Evolutionary conservation across 2,329 filamentous ascomycete species (phyloP), one percentile per base, ranked within the genome.

Genomic region (Thelonectria discophora): DNA sequence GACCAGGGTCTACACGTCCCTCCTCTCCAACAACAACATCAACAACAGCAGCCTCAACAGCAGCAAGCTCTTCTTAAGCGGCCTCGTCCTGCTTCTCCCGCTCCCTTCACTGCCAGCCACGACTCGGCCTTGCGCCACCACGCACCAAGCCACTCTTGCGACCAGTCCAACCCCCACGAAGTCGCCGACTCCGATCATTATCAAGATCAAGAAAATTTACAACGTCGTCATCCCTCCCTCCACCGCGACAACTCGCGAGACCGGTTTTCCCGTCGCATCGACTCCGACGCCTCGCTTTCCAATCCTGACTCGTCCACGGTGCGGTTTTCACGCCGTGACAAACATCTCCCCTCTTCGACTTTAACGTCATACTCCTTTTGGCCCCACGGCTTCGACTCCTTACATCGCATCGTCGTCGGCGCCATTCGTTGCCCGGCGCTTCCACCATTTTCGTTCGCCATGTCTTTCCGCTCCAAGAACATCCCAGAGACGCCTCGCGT

Each of bases 401-500:
- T 86, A 50, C 79, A 77, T 63, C 85, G 80, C 62, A 78, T 82
- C 64, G 72, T 89, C 64, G 79, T 82, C 67, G 89, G 89, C 66
- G 81, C 83, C 69, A 80, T 90, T 71, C 77, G 78, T 68, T 78
- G 79, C 49, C 81, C 88, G 60, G 80, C 82, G 42, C 83, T 91
- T 2, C 88, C 88, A 48, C 84, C 86, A 40, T 90, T 90, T 63
- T 77, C 80, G 9, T 80, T 75, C 75, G 73, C 75, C 72, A 87
- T 89, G 80, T 82, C 86, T 58, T 74, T 81, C 62, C 81, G 80
- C 60, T 76, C 78, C 54, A 81, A 85, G 63, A 77, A 76, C 69
- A 82, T 95, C 60, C 93, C 94, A 59, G 85, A 86, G 59, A 95
- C 90, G 58, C 93, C 93, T 72, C 90, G 93, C 73, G 91, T 97